Base-by-base conservation (phyloP, 164 flowering plant species). In the Liquidambar formosana region DNA sequence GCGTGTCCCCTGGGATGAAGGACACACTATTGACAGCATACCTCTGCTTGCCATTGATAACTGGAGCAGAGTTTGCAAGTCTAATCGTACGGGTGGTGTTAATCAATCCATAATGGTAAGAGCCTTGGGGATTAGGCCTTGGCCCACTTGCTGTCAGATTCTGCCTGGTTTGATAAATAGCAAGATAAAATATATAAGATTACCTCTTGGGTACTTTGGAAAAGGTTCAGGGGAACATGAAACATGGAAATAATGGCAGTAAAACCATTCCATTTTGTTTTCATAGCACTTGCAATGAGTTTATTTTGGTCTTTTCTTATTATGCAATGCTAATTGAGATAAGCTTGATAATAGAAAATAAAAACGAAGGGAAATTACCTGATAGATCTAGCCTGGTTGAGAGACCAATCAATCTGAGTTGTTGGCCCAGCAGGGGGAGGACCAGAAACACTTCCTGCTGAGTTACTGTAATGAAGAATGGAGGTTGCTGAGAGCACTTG, bases 101-200 rank as follows among this genome's bases (percentile, higher is more conserved):
- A 71, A 93, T 81, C 81, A 86, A 11, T 38, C 98, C 96, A 71
- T 93, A 93, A 65, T 90, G 95, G 77, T 93, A 93, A 6, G 98
- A 93, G 25, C 98, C 98, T 77, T 93, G 98, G 3, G 98, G 98
- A 72, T 93, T 93, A 1, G 98, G 98, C 65, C 98, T 87, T 10
- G 98, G 97, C 11, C 97, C 97, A 77, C 94, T 93, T 18, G 98
- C 97, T 1, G 94, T 80, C 47, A 91, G 78, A 78, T 93, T 91
- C 77, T 81, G 78, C 71, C 98, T 91, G 75, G 14, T 59, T 33
- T 58, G 8, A 16, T 0, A 58, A n/a, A 73, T 45, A 5, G 47
- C 18, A 64, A 5, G 6, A 64, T 1, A 64, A 57, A 22, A 12
- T 22, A 41, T 18, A n/a, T 51, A 16, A 51, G 21, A 18, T n/a